Conservation (phyloP, 2,329 filamentous ascomycete genomes). For the Stachybotrys chlorohalonatus region DNA sequence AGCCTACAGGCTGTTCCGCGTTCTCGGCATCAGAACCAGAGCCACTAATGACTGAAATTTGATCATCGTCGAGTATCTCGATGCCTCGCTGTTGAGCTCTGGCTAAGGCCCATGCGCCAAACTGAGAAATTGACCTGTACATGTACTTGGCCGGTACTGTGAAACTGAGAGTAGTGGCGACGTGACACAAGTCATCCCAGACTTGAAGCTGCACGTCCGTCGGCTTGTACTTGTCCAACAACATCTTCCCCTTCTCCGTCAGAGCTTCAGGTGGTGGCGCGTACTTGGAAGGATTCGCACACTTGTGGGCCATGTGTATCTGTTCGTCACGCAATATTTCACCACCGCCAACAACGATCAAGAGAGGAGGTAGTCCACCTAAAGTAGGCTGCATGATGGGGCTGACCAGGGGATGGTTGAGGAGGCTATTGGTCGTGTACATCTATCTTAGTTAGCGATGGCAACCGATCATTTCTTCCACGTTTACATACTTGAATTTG, state of each 20-base stretch:
- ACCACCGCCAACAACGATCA: slow-evolving; percentile 80
- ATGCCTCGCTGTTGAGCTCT: slow-evolving; percentile 72
- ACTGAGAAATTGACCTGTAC: slow-evolving; percentile 87
- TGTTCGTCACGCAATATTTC: slow-evolving; percentile 91
- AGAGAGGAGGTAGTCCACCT: slow-evolving; percentile 78
- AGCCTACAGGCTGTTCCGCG: slow-evolving; percentile 5
- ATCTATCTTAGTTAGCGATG: slow-evolving; percentile 34
- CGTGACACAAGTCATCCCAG: slow-evolving; percentile 93
- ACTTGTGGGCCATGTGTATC: slow-evolving; percentile 91
- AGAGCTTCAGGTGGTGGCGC: slow-evolving; percentile 57
- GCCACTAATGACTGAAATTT: slow-evolving; percentile 63
- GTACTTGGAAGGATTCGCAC: slow-evolving; percentile 72
- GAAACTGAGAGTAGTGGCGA: slow-evolving; percentile 86
- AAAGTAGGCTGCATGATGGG: slow-evolving; percentile 81
- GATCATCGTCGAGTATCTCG: slow-evolving; percentile 72
- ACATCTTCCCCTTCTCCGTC: slow-evolving; percentile 49
- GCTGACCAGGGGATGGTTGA: slow-evolving; percentile 83
- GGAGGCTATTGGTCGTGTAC: slow-evolving; percentile 73
- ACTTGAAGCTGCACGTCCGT: slow-evolving; percentile 92
- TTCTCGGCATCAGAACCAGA: slow-evolving; percentile 33
- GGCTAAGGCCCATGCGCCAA: slow-evolving; percentile 84
- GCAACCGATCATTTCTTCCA: neutral
- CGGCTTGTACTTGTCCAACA: slow-evolving; percentile 60
- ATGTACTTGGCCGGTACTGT: slow-evolving; percentile 94
- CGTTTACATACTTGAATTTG: slow-evolving; percentile 66